Evolutionary conservation across 805 yeast genomes (phyloP).

Genomic region (Candida yuanshanica): DNA sequence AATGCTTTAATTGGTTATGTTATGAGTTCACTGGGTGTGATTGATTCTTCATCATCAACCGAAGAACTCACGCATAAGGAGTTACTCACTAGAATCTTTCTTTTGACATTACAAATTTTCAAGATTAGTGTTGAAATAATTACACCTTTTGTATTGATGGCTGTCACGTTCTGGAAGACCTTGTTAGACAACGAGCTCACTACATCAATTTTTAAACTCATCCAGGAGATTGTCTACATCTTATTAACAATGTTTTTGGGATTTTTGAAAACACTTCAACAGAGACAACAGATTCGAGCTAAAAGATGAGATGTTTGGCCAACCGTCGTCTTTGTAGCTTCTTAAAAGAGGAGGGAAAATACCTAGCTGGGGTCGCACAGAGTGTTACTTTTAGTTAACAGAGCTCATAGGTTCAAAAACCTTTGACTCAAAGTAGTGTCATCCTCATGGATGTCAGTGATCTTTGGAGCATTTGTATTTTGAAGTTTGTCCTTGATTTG

Average conservation of each 20-base stretch:
- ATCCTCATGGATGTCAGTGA: conserved; percentile 20
- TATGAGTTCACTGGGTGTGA: not conserved
- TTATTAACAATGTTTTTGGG: conserved; percentile 5
- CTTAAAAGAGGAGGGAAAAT: not conserved
- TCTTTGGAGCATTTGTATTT: conserved; percentile 30
- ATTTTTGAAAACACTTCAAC: conserved; percentile 2
- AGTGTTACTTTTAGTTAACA: too few species aligned
- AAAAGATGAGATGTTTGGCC: too few species aligned
- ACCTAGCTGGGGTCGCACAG: too few species aligned
- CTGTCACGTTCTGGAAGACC: not conserved
- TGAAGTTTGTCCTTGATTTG: conserved; percentile 48
- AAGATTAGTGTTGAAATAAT: conserved; percentile 8
- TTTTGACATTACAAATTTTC: conserved; percentile 9
- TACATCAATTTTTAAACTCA: conserved; percentile 1
- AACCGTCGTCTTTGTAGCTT: too few species aligned
- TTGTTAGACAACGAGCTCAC: conserved; percentile 6
- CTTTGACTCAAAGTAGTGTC: conserved; percentile 14
- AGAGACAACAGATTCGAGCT: not conserved
- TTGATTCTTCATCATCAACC: not conserved
- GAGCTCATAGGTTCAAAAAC: conserved; percentile 12
- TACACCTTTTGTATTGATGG: conserved; percentile 5
- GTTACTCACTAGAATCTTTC: conserved; percentile 6
- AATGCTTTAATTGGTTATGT: not conserved
- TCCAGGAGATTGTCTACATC: conserved; percentile 10
- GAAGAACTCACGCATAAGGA: not conserved